These are phyloP conservation scores for Trichocladium antarcticum DNA, from an alignment of 495 filamentous ascomycete genomes.

Conservation along the genomic window DNA sequence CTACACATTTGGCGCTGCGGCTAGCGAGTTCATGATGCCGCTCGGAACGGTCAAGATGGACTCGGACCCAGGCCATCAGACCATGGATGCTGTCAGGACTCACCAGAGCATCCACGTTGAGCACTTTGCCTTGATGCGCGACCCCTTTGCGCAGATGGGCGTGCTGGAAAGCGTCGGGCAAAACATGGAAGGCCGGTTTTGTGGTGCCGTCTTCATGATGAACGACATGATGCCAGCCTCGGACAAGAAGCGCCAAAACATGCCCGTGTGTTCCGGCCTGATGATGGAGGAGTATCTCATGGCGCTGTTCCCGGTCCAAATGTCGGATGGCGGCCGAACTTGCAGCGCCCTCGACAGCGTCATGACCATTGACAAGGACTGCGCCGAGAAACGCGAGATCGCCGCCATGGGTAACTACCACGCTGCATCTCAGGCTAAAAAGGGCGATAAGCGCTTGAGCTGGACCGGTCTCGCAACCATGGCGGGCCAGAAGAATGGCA, in stretches of 20 bases:
- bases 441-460: slow-evolving; percentile 24
- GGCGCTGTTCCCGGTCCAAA: slow-evolving; percentile 22
- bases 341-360: slow-evolving; percentile 14
- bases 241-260: not conserved
- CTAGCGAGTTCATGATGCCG: slow-evolving; percentile 30
- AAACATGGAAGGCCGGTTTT: slow-evolving; percentile 26
- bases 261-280: slow-evolving; percentile 6
- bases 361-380: slow-evolving; percentile 27
- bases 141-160: slow-evolving; percentile 29
- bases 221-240: slow-evolving; percentile 4
- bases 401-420: slow-evolving; percentile 27
- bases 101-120: slow-evolving; percentile 23
- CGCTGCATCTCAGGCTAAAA: slow-evolving; percentile 14
- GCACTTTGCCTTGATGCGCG: slow-evolving; percentile 29
- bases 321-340: not conserved
- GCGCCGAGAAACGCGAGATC: slow-evolving; percentile 33
- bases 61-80: slow-evolving; percentile 2
- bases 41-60: slow-evolving; percentile 16
- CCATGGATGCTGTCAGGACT: not conserved
- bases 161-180: slow-evolving; percentile 26
- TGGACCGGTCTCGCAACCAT: slow-evolving; percentile 27
- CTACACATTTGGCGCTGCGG: slow-evolving; percentile 35
- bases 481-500: slow-evolving; percentile 18
- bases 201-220: slow-evolving; percentile 30
- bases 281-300: slow-evolving; percentile 23